phyloP scores from a whole-genome alignment of 2,329 filamentous ascomycete genomes.

The Trichoderma asperellum region DNA sequence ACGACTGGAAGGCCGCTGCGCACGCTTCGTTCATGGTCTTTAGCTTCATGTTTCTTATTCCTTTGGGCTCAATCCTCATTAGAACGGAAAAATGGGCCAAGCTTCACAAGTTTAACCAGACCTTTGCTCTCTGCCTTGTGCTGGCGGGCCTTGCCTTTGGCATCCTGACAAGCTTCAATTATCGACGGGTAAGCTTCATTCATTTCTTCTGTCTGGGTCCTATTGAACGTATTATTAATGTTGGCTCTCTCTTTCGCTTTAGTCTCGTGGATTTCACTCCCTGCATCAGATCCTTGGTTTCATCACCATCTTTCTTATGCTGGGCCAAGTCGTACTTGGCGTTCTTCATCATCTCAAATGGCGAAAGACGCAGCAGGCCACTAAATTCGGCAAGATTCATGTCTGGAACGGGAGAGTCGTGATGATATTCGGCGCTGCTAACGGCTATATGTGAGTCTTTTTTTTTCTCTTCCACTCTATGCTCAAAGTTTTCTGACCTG shows the following conservation, averaged over 20 bases:
- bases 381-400: slow-evolving; percentile 58
- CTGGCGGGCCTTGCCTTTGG: slow-evolving; percentile 57
- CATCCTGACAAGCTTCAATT: slow-evolving; percentile 55
- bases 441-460: slow-evolving; percentile 58
- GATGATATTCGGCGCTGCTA: slow-evolving; percentile 57
- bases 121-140: slow-evolving; percentile 52
- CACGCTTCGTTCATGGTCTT: slow-evolving; percentile 60
- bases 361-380: slow-evolving; percentile 53
- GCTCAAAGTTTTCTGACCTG: slow-evolving; percentile 26
- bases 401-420: slow-evolving; percentile 60
- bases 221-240: neutral
- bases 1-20: slow-evolving; percentile 47
- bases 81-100: slow-evolving; percentile 55
- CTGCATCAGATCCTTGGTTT: slow-evolving; percentile 64
- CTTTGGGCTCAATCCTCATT: slow-evolving; percentile 58
- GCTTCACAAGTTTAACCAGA: slow-evolving; percentile 60
- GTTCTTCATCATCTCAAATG: slow-evolving; percentile 59
- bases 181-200: slow-evolving; percentile 56
- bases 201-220: neutral
- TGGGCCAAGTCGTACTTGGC: slow-evolving; percentile 59
- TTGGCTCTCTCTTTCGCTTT: neutral
- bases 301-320: slow-evolving; percentile 54
- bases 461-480: neutral
- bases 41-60: slow-evolving; percentile 59
- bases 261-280: slow-evolving; percentile 58